Base-by-base conservation (phyloP, 2,329 filamentous ascomycete species). In the Truncatella angustata region DNA sequence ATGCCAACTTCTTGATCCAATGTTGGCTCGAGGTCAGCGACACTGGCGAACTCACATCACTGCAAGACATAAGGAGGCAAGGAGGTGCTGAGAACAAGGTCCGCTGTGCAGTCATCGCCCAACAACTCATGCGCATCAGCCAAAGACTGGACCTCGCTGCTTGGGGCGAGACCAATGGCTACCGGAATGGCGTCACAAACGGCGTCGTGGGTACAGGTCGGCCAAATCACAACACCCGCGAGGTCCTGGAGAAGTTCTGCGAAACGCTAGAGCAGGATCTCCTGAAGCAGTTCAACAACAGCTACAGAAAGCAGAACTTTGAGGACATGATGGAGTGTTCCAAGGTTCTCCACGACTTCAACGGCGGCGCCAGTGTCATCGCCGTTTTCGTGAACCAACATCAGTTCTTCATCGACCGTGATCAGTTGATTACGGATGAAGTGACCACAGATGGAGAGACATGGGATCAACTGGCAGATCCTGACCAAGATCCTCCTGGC, bases 281-380 rank as follows among this genome's bases (percentile, higher is more conserved):
- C 35, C 74, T 99, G 55, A 91, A 92, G 68, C 93, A 97, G 65
- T 99, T 99, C 72, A 95, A 99, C 75, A 91, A 95, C 66, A 97
- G 93, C 74, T 97, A 97, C 69, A 82, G 92, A 57, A 86, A 88
- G 60, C 91, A 96, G 63, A 96, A 97, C 71, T 97, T 96, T 65
- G 91, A 97, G 60, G 92, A 95, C 63, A 99, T 99, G 95, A 87
- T 90, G 73, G 94, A 97, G 67, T 99, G 94, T 67, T 90, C 95
- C 50, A 90, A 90, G 63, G 94, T 97, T 37, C 77, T 99, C 56
- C 82, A 94, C 66, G 94, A 97, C 71, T 99, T 99, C 78, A 96
- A 93, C 68, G 91, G 94, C 49, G 94, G 94, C 48, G 86, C 91
- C 52, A 97, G 92, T 67, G 94, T 97, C 54, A 96, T 97, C 70